These are phyloP conservation scores for Xylariaceae sp. DNA, from an alignment of 2,329 filamentous ascomycete genomes.

Conservation along the genomic window DNA sequence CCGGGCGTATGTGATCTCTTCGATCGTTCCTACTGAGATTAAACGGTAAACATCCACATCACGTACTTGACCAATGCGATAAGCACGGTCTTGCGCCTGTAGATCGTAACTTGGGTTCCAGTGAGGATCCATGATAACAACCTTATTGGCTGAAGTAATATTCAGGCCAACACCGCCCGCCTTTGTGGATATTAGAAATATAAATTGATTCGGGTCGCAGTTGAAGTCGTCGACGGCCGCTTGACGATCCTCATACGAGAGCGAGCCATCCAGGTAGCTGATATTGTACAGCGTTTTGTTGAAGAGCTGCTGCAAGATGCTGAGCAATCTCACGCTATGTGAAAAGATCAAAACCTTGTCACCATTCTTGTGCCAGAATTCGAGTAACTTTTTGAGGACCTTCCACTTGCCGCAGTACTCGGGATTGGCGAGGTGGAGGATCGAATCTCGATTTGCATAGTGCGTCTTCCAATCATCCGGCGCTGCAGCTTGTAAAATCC, in stretches of 20 bases:
- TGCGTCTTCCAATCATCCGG: slow-evolving; percentile 72
- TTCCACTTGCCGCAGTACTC: slow-evolving; percentile 98
- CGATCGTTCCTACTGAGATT: slow-evolving; percentile 85
- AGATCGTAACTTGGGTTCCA: slow-evolving; percentile 96
- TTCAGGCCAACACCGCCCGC: slow-evolving; percentile 93
- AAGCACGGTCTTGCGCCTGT: slow-evolving; percentile 93
- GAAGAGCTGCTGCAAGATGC: slow-evolving; percentile 81
- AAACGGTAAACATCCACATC: slow-evolving; percentile 95
- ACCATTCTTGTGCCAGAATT: slow-evolving; percentile 83
- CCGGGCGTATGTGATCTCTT: slow-evolving; percentile 93
- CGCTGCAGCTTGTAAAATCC: slow-evolving; percentile 67
- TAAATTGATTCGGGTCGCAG: slow-evolving; percentile 77
- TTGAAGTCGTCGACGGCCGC: slow-evolving; percentile 88
- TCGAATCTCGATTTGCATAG: slow-evolving; percentile 70
- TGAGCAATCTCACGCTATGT: slow-evolving; percentile 80
- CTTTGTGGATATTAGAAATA: slow-evolving; percentile 91
- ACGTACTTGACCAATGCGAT: slow-evolving; percentile 86
- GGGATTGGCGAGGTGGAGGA: slow-evolving; percentile 76
- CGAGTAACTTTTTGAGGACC: slow-evolving; percentile 77
- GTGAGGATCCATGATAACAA: slow-evolving; percentile 93
- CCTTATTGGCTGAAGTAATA: slow-evolving; percentile 96
- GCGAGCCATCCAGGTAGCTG: slow-evolving; percentile 81
- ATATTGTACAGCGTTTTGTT: slow-evolving; percentile 85
- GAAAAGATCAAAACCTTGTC: slow-evolving; percentile 97
- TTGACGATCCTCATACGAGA: slow-evolving; percentile 79